Percentiles rank a stretch among this genome's conserved stretches.
phyloP scores from a whole-genome alignment of 192 early-diverging fungal species.

The Funneliformis geosporum region DNA sequence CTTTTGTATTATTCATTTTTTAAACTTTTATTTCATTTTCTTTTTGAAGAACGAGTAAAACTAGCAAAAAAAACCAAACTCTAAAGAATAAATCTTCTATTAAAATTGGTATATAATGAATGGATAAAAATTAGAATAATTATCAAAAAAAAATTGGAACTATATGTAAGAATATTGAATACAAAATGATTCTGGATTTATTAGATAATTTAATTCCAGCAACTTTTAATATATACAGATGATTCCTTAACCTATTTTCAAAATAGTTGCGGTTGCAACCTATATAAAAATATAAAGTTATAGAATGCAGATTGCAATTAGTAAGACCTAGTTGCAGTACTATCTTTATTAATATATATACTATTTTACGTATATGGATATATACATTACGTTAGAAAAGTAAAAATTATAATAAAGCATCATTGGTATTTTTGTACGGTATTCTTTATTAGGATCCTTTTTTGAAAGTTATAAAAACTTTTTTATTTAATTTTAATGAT shows the following conservation, averaged over 20 bases:
- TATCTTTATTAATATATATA: not conserved
- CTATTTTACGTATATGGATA: not conserved
- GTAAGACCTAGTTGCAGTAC: too few relatives aligned
- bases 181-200: not conserved
- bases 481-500: not conserved
- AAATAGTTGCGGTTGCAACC: too few relatives aligned
- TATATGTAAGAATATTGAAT: not conserved
- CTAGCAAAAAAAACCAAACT: not conserved
- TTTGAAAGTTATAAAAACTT: not conserved
- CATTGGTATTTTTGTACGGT: not conserved
- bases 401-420: slow-evolving; percentile 12
- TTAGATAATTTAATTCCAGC: not conserved
- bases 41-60: not conserved
- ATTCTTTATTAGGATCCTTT: not conserved
- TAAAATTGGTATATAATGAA: not conserved
- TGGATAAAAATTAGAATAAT: not conserved
- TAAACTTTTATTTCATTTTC: not conserved
- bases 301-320: too few relatives aligned
- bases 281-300: too few relatives aligned
- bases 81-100: not conserved
- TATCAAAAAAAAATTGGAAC: not conserved
- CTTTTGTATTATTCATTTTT: not conserved
- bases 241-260: too few relatives aligned
- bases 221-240: not conserved
- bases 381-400: not conserved